phyloP scores from a whole-genome alignment of 371 early-diverging fungal species.

The Apophysomyces trapeziformis region DNA sequence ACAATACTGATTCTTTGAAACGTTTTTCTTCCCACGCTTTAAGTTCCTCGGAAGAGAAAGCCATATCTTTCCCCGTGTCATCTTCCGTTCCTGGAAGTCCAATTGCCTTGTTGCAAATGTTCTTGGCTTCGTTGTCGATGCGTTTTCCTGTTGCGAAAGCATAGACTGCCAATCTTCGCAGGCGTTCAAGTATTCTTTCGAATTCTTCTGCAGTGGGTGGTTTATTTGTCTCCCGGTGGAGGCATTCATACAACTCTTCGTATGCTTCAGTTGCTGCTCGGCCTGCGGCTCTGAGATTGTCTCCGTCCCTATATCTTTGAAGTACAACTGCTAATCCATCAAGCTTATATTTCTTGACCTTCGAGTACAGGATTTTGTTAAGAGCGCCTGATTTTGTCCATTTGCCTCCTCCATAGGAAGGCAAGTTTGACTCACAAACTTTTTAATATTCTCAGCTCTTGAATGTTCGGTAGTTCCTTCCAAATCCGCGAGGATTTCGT shows the following conservation, averaged over 20 bases:
- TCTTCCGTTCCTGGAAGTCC: neutral
- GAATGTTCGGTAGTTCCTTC: neutral
- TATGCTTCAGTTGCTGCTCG: slow-evolving; percentile 16
- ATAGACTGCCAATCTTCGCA: neutral
- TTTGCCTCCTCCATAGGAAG: neutral
- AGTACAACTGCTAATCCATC: neutral
- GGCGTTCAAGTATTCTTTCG: neutral
- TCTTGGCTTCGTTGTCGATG: slow-evolving; percentile 8
- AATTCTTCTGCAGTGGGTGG: neutral
- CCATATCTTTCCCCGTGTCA: neutral
- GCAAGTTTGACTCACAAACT: neutral
- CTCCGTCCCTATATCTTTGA: slow-evolving; percentile 5
- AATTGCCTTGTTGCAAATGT: slow-evolving; percentile 9
- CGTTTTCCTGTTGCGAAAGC: slow-evolving; percentile 9
- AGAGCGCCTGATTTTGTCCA: slow-evolving; percentile 7
- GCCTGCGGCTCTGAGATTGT: neutral
- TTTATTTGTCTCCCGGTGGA: neutral
- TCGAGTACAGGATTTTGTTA: neutral
- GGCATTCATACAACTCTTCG: neutral
- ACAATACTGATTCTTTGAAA: too few species aligned
- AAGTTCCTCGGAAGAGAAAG: neutral
- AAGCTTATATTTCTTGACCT: neutral
- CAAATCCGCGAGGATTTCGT: neutral
- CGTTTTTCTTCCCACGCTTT: too few species aligned
- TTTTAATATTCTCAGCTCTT: neutral